Evolutionary conservation across 1,284 basidiomycete genomes (phyloP).

Genomic region (Tylopilus sp.): DNA sequence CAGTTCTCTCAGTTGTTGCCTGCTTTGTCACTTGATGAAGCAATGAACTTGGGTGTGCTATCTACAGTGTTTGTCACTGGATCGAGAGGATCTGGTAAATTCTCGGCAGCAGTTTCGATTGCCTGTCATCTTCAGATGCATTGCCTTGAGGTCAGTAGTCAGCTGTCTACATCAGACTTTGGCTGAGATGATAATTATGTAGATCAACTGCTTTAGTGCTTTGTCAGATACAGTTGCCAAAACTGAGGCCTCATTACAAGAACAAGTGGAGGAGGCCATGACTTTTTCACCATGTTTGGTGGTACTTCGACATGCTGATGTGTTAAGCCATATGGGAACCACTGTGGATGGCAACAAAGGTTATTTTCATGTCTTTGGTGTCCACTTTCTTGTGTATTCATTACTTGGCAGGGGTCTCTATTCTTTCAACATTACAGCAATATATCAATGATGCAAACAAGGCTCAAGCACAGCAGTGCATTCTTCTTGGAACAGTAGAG

Average conservation of each 20-base stretch:
- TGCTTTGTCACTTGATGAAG: slow-evolving; percentile 52
- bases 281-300: slow-evolving; percentile 84
- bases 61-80: slow-evolving; percentile 73
- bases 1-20: slow-evolving; percentile 50
- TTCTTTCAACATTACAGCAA: slow-evolving; percentile 62
- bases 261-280: slow-evolving; percentile 75
- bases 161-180: not conserved
- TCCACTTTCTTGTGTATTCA: not conserved
- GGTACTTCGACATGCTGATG: slow-evolving; percentile 81
- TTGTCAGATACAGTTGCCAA: slow-evolving; percentile 77
- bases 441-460: slow-evolving; percentile 52
- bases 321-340: slow-evolving; percentile 66
- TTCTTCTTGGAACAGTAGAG: slow-evolving; percentile 75
- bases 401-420: slow-evolving; percentile 46
- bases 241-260: slow-evolving; percentile 73
- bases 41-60: slow-evolving; percentile 56
- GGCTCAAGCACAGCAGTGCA: slow-evolving; percentile 59
- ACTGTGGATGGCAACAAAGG: slow-evolving; percentile 66
- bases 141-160: slow-evolving; percentile 62
- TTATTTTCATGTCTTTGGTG: not conserved
- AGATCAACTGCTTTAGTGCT: slow-evolving; percentile 86
- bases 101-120: slow-evolving; percentile 52
- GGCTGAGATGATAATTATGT: not conserved
- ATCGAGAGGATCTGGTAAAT: slow-evolving; percentile 70
- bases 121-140: slow-evolving; percentile 70